These are phyloP conservation scores for Akebia trifoliata DNA, from an alignment of 164 flowering plant species.

Conservation along the genomic window DNA sequence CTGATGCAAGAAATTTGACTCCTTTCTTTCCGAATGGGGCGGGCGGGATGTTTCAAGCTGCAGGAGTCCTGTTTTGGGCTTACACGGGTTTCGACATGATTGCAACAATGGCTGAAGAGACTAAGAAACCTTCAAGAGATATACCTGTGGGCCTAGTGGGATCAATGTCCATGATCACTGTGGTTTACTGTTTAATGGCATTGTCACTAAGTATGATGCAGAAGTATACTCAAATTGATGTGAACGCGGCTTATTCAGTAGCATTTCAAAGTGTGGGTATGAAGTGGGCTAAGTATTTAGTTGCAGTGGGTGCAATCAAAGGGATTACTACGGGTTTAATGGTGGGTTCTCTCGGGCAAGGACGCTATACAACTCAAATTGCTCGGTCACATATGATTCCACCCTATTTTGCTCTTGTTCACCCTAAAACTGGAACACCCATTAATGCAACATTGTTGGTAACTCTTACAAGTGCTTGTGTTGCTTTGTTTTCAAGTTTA, in stretches of 20 bases:
- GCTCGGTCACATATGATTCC: constrained; percentile 89
- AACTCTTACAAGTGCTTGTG: constrained; percentile 32
- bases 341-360: constrained; percentile 73
- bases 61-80: constrained; percentile 75
- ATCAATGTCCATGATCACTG: constrained; percentile 63
- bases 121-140: constrained; percentile 60
- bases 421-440: constrained; percentile 75
- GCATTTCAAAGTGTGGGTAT: constrained; percentile 65
- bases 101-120: constrained; percentile 88
- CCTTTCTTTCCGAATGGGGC: constrained; percentile 65
- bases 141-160: constrained; percentile 75
- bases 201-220: constrained; percentile 58
- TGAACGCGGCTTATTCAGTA: constrained; percentile 63
- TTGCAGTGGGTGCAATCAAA: constrained; percentile 62
- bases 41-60: constrained; percentile 52
- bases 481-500: constrained; percentile 68
- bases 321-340: constrained; percentile 78
- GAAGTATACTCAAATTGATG: constrained; percentile 58
- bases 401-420: constrained; percentile 71
- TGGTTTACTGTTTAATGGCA: constrained; percentile 73
- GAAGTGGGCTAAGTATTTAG: constrained; percentile 75
- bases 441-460: constrained; percentile 57
- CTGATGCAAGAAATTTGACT: constrained; percentile 35
- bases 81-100: constrained; percentile 80
- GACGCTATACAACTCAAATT: constrained; percentile 77